Percentiles rank a stretch among this genome's conserved stretches.
These are phyloP conservation scores for Amorphotheca resinae DNA, from an alignment of 495 filamentous ascomycete genomes.

Conservation along the genomic window DNA sequence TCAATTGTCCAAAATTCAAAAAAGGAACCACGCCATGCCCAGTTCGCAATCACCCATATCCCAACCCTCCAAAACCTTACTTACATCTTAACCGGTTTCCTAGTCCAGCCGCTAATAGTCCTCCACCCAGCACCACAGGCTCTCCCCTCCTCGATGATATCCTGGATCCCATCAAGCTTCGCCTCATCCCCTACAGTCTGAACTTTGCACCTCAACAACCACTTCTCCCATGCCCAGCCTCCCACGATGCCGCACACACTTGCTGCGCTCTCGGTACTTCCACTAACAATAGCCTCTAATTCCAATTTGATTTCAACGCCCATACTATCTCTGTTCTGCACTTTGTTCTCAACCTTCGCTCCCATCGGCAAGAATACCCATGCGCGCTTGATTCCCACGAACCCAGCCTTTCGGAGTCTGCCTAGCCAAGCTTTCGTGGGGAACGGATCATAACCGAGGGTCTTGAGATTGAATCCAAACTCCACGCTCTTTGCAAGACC, in stretches of 20 bases:
- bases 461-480: conserved; percentile 78
- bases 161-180: conserved; percentile 63
- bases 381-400: conserved; percentile 66
- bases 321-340: conserved; percentile 29
- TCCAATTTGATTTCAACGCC: conserved; percentile 38
- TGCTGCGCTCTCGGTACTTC: conserved; percentile 61
- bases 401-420: conserved; percentile 61
- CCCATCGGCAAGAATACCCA: conserved; percentile 90
- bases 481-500: conserved; percentile 73
- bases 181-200: conserved; percentile 65
- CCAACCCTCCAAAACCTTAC: background rate
- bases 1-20: no score
- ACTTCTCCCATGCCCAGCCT: conserved; percentile 91
- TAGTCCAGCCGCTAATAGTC: conserved; percentile 74
- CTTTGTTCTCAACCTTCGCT: conserved; percentile 36
- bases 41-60: background rate
- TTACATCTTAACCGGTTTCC: conserved; percentile 48
- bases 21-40: no score
- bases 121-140: conserved; percentile 73
- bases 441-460: conserved; percentile 71
- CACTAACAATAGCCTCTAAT: conserved; percentile 53
- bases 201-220: conserved; percentile 61
- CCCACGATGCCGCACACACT: conserved; percentile 71
- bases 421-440: conserved; percentile 70
- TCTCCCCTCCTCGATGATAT: conserved; percentile 74